Evolutionary conservation across 2,329 filamentous ascomycete species (phyloP), one percentile per base, ranked within the genome.

Genomic region (Penicillium paneum): DNA sequence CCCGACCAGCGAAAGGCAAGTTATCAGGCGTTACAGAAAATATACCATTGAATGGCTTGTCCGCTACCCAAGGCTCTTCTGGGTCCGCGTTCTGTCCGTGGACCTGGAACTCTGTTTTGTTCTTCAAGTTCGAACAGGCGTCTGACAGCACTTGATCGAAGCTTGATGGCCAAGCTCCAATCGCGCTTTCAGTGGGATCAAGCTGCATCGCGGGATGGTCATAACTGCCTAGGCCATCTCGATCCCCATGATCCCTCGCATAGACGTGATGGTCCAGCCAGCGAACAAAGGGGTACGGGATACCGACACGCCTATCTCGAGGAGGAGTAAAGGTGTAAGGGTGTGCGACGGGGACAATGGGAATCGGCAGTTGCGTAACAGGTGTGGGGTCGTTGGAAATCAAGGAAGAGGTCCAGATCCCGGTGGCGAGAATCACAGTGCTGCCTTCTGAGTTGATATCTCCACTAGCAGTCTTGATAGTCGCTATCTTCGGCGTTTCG

Each of bases 1-100:
- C 58, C 8, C 47, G 59, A 8, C 71, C 71, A 15, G 67, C 67
- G 36, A 74, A 52, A 3, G 71, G 69, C 36, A 73, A 50, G 26
- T 68, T 71, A 41, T 72, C 71, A 2, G 71, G 71, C 3, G 71
- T 72, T 35, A 73, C 65, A 3, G 69, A 62, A 48, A 72, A 73
- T 11, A 71, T 66, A 1, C 68, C 70, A 39, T 70, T 71, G 42
- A 68, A 64, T n/a, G 63, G 65, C 19, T 61, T 50, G n/a, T 57
- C 54, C 11, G 53, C 49, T 5, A 34, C 49, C 45, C 55, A 35
- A 28, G 49, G 31, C 17, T 15, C 26, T 21, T 57, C 48, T 2
- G 26, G 11, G 13, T 47, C 28, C 8, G 13, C 26, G 1, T 56
- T 54, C 8, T 47, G 60, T 44, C 61, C 56, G 24, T 56, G 55